Base-by-base conservation (phyloP, 306 rosid genomes). In the Ammopiptanthus mongolicus region DNA sequence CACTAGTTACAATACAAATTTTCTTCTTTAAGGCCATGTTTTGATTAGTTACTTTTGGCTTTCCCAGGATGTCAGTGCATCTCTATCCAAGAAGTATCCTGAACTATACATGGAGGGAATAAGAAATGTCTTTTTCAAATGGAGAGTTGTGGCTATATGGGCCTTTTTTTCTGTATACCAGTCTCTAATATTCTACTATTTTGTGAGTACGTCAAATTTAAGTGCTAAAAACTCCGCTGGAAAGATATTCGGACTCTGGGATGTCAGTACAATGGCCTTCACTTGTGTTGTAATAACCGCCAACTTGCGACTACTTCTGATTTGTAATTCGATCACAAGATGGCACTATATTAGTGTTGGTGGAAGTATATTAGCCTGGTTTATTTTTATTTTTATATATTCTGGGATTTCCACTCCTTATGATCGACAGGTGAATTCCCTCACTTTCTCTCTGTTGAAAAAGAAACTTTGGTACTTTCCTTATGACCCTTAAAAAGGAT, bases 231-330 rank as follows among this genome's bases (percentile, higher is more conserved):
- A 83, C 80, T 75, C 91, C 50, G 74, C 83, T 4, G 99, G 99
- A 67, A 89, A 85, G 84, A 78, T 82, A 75, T 90, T 91, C 78
- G 97, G 97, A 71, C 88, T 90, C 63, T 90, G 95, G 97, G 99
- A 95, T 86, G 90, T 92, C 80, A 86, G 99, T 86, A 95, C 99
- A 73, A 85, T 95, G 97, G 88, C 97, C 72, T 95, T 87, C 86
- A 88, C 99, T 4, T 88, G 99, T 85, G 89, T 92, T 58, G 93
- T 95, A 47, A 69, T 95, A 76, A 95, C 99, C 0, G 97, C 92
- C 84, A 95, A 85, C 86, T 82, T 90, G 80, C 92, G 98, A 71
- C 89, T 95, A 57, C 88, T 95, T 80, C 17, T 91, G 96, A 84
- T 83, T 42, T 90, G 98, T 63, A 95, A 95, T 84, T 91, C 96